These are phyloP conservation scores for Shiraia sp. DNA, from an alignment of 2,329 filamentous ascomycete species.

Conservation along the genomic window DNA sequence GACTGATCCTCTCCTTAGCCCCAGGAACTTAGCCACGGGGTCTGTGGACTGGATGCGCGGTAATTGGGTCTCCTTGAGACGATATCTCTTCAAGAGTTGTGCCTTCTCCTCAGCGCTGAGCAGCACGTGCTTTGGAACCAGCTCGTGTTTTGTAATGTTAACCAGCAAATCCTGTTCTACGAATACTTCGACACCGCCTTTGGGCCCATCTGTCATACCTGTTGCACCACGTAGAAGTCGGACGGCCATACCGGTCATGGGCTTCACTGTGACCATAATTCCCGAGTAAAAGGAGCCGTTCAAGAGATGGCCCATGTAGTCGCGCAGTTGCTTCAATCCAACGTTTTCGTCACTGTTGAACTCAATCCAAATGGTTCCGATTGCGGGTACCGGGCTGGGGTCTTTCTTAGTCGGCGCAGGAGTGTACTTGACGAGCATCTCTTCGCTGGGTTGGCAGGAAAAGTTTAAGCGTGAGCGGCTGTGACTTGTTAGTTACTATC, in stretches of 20 bases:
- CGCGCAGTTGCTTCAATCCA: constrained; percentile 89
- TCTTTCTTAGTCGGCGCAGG: constrained; percentile 69
- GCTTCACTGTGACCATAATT: constrained; percentile 82
- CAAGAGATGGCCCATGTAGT: constrained; percentile 81
- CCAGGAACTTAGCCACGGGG: constrained; percentile 89
- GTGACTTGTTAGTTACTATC: constrained; percentile 16
- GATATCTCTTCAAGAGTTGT: constrained; percentile 83
- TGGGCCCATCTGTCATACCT: constrained; percentile 56
- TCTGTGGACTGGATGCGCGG: constrained; percentile 90
- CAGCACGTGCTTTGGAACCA: constrained; percentile 91
- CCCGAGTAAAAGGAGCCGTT: constrained; percentile 84
- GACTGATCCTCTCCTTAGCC: constrained; percentile 86
- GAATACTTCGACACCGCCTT: constrained; percentile 91
- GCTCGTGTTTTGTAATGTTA: constrained; percentile 97
- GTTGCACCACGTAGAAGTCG: constrained; percentile 38
- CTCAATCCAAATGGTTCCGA: constrained; percentile 90
- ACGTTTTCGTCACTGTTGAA: constrained; percentile 81
- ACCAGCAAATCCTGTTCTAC: constrained; percentile 93
- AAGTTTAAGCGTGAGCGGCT: constrained; percentile 87
- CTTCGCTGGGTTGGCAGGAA: constrained; percentile 79
- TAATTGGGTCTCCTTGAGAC: constrained; percentile 95
- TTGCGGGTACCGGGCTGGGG: constrained; percentile 71
- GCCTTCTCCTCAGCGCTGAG: constrained; percentile 89
- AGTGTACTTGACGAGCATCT: constrained; percentile 85
- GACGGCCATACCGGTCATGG: constrained; percentile 78